These are phyloP conservation scores for Cladosporium sphaerospermum DNA, from an alignment of 2,329 filamentous ascomycete species.

Conservation along the genomic window DNA sequence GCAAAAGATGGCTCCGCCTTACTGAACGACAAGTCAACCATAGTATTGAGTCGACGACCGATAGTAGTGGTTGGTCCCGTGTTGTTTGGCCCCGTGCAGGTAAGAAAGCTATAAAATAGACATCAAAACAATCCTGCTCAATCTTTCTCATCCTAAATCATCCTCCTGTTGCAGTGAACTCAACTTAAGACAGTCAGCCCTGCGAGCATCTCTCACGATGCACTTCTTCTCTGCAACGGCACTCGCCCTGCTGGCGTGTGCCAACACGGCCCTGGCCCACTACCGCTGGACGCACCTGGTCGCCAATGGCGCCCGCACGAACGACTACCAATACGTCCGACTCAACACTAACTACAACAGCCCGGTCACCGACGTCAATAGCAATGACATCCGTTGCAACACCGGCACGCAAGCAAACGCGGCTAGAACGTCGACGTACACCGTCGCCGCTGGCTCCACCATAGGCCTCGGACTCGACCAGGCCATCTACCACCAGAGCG, in stretches of 20 bases:
- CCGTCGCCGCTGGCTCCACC: conserved; percentile 14
- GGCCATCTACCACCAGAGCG: conserved; percentile 8
- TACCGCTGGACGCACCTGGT: conserved; percentile 31
- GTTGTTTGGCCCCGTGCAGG: background rate
- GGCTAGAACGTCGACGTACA: conserved; percentile 30
- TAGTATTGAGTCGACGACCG: no score
- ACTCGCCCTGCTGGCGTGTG: background rate
- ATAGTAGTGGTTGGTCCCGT: no score
- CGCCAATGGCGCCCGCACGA: conserved; percentile 39
- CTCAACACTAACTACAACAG: conserved; percentile 40
- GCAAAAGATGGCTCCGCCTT: background rate
- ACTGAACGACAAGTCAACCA: background rate
- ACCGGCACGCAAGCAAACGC: conserved; percentile 14
- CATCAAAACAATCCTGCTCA: background rate
- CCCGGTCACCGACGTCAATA: conserved; percentile 45
- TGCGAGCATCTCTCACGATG: background rate
- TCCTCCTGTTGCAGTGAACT: background rate
- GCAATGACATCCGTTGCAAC: conserved; percentile 47
- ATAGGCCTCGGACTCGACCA: conserved; percentile 17
- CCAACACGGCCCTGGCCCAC: conserved; percentile 25
- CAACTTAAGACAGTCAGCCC: background rate
- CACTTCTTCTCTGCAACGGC: conserved; percentile 1
- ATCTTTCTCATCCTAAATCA: background rate
- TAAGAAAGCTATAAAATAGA: background rate
- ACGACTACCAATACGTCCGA: conserved; percentile 44